phyloP scores from a whole-genome alignment of 257 asterid species.

The Solanum paucissectum region DNA sequence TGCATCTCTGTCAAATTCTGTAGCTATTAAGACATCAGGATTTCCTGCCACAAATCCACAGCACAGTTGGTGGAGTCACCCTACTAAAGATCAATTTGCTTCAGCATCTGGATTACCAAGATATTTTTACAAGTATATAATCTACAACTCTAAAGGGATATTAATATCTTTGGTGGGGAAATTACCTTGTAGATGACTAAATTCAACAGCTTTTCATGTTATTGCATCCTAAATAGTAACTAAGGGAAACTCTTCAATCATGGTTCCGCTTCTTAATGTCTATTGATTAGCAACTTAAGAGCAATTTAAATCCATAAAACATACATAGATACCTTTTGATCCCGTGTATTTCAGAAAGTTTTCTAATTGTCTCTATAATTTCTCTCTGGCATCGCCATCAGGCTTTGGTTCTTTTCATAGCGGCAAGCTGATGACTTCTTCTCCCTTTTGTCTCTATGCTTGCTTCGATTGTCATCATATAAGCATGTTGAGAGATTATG shows the following conservation, averaged over 20 bases:
- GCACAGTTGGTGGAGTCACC: slow-evolving; percentile 65
- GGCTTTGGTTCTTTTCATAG: neutral
- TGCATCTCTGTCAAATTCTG: slow-evolving; percentile 50
- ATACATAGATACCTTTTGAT: neutral
- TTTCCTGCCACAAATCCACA: slow-evolving; percentile 29
- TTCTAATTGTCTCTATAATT: neutral
- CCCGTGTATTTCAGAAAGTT: neutral
- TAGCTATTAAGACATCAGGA: slow-evolving; percentile 20
- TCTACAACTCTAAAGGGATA: neutral
- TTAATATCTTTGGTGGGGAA: neutral
- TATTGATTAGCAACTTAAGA: neutral
- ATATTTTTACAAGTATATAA: slow-evolving; percentile 80
- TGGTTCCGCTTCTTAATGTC: neutral
- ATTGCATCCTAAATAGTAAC: neutral
- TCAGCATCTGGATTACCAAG: slow-evolving; percentile 68
- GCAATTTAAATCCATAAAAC: neutral
- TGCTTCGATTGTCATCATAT: neutral
- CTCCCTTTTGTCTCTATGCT: neutral
- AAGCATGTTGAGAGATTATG: neutral
- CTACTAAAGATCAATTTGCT: slow-evolving; percentile 40
- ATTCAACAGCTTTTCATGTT: neutral
- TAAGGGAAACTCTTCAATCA: neutral
- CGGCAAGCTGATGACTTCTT: neutral
- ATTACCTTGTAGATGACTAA: neutral
- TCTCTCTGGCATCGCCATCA: neutral